Conservation (phyloP, 2,329 filamentous ascomycete species). For the Emergomyces pasteurianus region DNA sequence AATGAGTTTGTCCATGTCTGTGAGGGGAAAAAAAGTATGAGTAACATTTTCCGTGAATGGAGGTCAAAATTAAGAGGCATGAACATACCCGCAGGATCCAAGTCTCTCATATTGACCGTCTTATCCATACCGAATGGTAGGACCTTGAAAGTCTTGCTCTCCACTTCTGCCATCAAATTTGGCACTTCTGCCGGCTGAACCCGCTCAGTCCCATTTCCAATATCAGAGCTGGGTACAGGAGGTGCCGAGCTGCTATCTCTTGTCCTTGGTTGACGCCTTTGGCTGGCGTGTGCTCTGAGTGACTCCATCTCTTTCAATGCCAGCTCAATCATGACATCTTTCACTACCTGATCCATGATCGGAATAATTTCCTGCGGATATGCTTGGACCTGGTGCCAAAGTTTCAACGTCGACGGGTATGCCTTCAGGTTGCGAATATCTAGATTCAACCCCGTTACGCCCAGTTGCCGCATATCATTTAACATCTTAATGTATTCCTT, state of each 20-base stretch:
- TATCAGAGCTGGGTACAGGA: constrained; percentile 68
- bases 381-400: constrained; percentile 89
- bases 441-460: constrained; percentile 72
- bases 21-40: background rate
- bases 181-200: constrained; percentile 40
- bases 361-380: constrained; percentile 96
- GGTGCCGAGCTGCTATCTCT: constrained; percentile 58
- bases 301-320: constrained; percentile 67
- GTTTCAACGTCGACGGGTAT: constrained; percentile 81
- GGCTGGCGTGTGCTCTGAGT: constrained; percentile 44
- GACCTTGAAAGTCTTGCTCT: constrained; percentile 69
- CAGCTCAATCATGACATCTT: constrained; percentile 85
- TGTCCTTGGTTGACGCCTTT: constrained; percentile 36
- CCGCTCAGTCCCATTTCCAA: constrained; percentile 37
- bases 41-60: background rate
- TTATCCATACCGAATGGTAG: constrained; percentile 80
- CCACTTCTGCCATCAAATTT: constrained; percentile 64
- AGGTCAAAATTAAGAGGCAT: background rate
- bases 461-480: constrained; percentile 81
- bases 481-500: constrained; percentile 77
- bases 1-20: constrained; percentile 90
- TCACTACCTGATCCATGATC: constrained; percentile 87
- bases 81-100: constrained; percentile 66
- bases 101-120: constrained; percentile 79
- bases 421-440: constrained; percentile 82